Base-by-base conservation (phyloP, 345 rosid species). In the Moricandia moricandioides region DNA sequence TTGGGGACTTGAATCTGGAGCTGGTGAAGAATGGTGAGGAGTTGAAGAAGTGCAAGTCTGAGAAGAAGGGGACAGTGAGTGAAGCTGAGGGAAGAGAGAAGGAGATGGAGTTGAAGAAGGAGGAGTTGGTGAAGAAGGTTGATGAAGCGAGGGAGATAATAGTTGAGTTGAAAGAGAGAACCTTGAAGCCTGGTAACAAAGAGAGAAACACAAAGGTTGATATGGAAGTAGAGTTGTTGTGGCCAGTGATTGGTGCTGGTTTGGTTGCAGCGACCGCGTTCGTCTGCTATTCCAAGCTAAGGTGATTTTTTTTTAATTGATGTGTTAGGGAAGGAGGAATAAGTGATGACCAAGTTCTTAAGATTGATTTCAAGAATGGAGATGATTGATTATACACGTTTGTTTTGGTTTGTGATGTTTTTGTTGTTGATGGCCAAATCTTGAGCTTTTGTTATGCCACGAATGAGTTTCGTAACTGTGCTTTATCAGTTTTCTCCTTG, bases 191-290 rank as follows among this genome's bases (percentile, higher is more conserved):
- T 17, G 30, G 83, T 16, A 81, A 51, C 30, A 71, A 74, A 55
- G 77, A 60, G 74, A 21, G 14, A 35, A 37, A 61, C 78, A n/a
- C 29, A 30, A 51, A 66, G 39, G 83, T 6, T 12, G 62, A 59
- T 8, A 62, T 58, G 77, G 80, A 68, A 14, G 66, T 70, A 21
- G 76, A 81, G 58, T 58, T 65, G 31, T 84, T 80, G 31, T 84
- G 82, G 83, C 92, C 91, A 0, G 51, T 85, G 29, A 73, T 83
- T 67, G 92, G 82, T 1, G 82, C 74, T 7, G 83, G 78, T 60
- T 81, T 72, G 62, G 85, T 83, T 2, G 88, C 87, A 47, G 88
- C 88, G 17, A 68, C 75, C 62, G 80, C 70, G 18, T 89, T 82
- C 74, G 68, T 83, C 72, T 83, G 60, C 88, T 84, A 70, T 67